phyloP scores from a whole-genome alignment of 2,329 filamentous ascomycete species.

The Aspergillus latus region DNA sequence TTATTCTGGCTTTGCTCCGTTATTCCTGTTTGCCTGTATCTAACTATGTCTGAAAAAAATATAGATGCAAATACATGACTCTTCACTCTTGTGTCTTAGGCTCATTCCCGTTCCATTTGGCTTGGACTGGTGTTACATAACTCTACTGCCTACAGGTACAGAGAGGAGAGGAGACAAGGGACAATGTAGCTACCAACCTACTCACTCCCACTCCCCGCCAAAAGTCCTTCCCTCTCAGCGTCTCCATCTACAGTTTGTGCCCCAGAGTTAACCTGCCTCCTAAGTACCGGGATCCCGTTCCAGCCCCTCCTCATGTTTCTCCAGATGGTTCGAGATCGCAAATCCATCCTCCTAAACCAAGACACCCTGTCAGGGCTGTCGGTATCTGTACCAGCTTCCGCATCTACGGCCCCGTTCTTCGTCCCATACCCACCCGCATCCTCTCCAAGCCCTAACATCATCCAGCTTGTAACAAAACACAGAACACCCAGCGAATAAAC shows the following conservation, averaged over 20 bases:
- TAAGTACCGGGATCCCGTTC: background rate
- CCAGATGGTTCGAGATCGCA: background rate
- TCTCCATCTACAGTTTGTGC: background rate
- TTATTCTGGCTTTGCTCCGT: background rate
- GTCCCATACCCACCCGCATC: background rate
- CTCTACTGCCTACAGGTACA: background rate
- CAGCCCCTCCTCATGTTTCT: constrained; percentile 10
- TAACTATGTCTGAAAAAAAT: background rate
- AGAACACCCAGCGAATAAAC: constrained; percentile 30
- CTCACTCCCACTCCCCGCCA: background rate
- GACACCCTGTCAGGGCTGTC: background rate
- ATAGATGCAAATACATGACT: constrained; percentile 9
- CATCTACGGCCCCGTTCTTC: background rate
- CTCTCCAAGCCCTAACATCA: constrained; percentile 26
- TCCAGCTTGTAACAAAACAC: constrained; percentile 27
- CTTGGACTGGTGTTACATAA: background rate
- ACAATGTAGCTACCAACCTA: too few species aligned
- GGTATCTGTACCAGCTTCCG: background rate
- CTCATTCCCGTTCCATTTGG: too few species aligned
- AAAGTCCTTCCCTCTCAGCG: constrained; percentile 3
- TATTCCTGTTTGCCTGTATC: background rate
- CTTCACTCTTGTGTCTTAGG: background rate
- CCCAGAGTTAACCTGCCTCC: background rate
- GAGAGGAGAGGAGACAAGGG: background rate
- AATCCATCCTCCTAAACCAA: background rate